Evolutionary conservation across 1,284 basidiomycete species (phyloP).

Genomic region (Marasmius fiardii): DNA sequence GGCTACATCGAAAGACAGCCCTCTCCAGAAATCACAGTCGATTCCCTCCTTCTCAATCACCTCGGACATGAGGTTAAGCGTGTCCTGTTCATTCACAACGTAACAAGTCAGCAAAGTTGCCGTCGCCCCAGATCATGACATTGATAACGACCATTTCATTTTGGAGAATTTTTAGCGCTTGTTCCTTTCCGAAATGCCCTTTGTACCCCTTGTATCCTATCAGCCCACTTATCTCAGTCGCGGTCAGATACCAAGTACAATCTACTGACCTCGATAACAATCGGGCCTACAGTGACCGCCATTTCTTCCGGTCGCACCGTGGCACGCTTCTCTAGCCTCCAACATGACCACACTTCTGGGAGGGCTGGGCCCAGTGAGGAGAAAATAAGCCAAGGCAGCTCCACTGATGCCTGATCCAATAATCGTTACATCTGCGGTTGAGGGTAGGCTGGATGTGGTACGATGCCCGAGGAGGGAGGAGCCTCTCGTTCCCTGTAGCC

Average conservation of each 20-base stretch:
- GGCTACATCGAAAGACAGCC: constrained; percentile 21
- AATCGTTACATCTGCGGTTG: constrained; percentile 19
- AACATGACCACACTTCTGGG: constrained; percentile 17
- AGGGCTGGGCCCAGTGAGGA: constrained; percentile 17
- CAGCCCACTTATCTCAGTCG: neutral
- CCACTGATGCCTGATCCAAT: constrained; percentile 27
- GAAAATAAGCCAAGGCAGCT: constrained; percentile 20
- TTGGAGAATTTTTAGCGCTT: constrained; percentile 26
- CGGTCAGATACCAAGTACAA: neutral
- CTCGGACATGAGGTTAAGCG: constrained; percentile 20
- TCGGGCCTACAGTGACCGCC: constrained; percentile 26
- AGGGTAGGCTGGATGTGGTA: constrained; percentile 21
- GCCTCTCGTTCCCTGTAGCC: constrained; percentile 21
- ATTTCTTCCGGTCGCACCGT: constrained; percentile 21
- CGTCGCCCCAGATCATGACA: neutral
- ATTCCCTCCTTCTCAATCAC: constrained; percentile 23
- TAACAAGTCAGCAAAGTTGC: neutral
- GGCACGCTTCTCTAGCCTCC: constrained; percentile 20
- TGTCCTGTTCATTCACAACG: constrained; percentile 16
- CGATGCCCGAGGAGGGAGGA: constrained; percentile 22
- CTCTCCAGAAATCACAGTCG: constrained; percentile 29
- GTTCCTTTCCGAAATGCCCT: constrained; percentile 22
- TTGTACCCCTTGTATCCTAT: constrained; percentile 25
- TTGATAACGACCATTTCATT: constrained; percentile 21
- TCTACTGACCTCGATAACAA: constrained; percentile 22